Base-by-base conservation (phyloP, 2,329 filamentous ascomycete species). In the Davidsoniella neocaledoniae region DNA sequence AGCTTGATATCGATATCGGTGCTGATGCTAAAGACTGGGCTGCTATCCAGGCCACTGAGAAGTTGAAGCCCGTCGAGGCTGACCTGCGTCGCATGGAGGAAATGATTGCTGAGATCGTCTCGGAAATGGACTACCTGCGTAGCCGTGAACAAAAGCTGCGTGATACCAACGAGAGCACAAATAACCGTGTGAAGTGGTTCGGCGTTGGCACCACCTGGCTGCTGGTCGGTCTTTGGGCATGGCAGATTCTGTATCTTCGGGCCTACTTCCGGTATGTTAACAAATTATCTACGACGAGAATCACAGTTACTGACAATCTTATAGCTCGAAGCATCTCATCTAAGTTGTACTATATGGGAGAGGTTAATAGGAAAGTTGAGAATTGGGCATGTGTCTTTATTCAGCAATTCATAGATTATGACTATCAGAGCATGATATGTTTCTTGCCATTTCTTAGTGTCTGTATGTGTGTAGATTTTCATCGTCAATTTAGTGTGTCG, bases 131-230 rank as follows among this genome's bases (percentile, higher is more conserved):
- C 56, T 98, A 96, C 69, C 77, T 98, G 59, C 78, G 91, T 57
- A 60, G 66, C 38, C 78, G 91, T 59, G 91, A 98, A 73, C 87
- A 94, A 76, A 94, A 86, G 72, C 76, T 98, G 59, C 76, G 91
- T 64, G 90, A 98, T 69, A 98, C 91, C 58, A 98, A 98, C 67
- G 91, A 98, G 81, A 96, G 90, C 73, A 98, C 91, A 57, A 98
- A 98, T 69, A 91, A 84, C 68, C 79, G 91, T 53, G 91, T 98
- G 61, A 98, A 96, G 73, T 96, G 86, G 87, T 98, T 98, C 67
- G 90, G 90, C 45, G 80, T 95, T 64, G 79, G 81, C 56, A 96
- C 90, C 25, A 96, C 94, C 69, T 83, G 86, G 55, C 81, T 95
- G 72, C 70, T 98, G 58, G 72, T 95, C 57, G 85, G 77, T 33